A percentile compares a stretch with the other conserved stretches of the same genome.
Evolutionary conservation across 257 asterid genomes (phyloP).

Genomic region (Salvia miltiorrhiza): DNA sequence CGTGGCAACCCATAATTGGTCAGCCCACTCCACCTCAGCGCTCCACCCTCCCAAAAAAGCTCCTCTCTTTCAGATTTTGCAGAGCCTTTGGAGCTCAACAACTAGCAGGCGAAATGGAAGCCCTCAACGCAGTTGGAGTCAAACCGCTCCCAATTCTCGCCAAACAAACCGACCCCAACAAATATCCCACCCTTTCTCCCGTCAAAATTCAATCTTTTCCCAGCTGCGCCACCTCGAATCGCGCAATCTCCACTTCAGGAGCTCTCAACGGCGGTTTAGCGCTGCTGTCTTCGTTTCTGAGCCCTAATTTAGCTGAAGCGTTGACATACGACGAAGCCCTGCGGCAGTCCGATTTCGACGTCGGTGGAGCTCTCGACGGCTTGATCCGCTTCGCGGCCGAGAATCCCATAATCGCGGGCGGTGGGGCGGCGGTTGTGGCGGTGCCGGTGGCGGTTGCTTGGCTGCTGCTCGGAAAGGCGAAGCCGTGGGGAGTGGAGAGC

Average conservation of each 20-base stretch:
- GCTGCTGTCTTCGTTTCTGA: conserved; percentile 55
- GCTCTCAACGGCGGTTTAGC: conserved; percentile 43
- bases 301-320: conserved; percentile 55
- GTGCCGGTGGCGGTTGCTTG: conserved; percentile 63
- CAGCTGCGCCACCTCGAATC: not conserved
- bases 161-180: conserved; percentile 50
- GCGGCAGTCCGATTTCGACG: conserved; percentile 53
- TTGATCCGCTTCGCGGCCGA: conserved; percentile 50
- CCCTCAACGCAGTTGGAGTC: conserved; percentile 60
- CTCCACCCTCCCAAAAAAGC: not conserved
- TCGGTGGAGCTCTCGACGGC: conserved; percentile 46
- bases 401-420: conserved; percentile 64
- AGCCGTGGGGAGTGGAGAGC: conserved; percentile 77
- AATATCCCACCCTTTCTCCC: conserved; percentile 24
- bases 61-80: conserved; percentile 8
- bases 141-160: conserved; percentile 63
- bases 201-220: conserved; percentile 35
- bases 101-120: conserved; percentile 47
- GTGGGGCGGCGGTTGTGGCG: conserved; percentile 58
- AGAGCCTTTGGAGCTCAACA: conserved; percentile 1
- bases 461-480: conserved; percentile 52
- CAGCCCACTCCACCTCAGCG: conserved; percentile 24
- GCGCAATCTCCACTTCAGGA: conserved; percentile 25
- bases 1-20: conserved; percentile 40
- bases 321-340: conserved; percentile 75